Base-by-base conservation (phyloP, 2,329 filamentous ascomycete species). In the Colletotrichum salicis region DNA sequence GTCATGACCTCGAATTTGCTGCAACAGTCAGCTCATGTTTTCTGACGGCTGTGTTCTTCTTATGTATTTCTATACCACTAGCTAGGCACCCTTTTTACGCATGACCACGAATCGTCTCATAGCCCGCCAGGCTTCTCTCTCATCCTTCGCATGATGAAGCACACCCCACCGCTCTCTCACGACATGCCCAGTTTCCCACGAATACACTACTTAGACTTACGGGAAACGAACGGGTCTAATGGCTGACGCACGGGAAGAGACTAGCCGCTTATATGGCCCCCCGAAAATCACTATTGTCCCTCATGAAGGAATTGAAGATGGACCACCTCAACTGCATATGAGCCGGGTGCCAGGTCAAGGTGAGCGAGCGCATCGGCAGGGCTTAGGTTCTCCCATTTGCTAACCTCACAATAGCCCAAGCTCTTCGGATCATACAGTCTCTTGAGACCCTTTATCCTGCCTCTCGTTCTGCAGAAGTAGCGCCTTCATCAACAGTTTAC, bases 231-330 rank as follows among this genome's bases (percentile, higher is more conserved):
- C 51, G 11, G 64, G n/a, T 64, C 67, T 57, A 52, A 74, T 74
- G 73, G 71, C 72, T 67, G 68, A 65, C 33, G 60, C 31, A 71
- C 71, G 62, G 51, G 71, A 73, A 60, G 73, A 73, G 57, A 70
- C 33, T 11, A 61, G 57, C 71, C 73, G 73, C 52, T 58, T 74
- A 45, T 66, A 74, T 55, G 73, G 73, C 68, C 73, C 73, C 51
- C 71, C 73, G 13, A 63, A 55, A 62, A 71, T 74, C 37, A 74
- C 73, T 6, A 45, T 74, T 41, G 31, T 74, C 22, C 73, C 73
- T 58, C 61, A 65, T 52, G 63, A 72, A 45, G 71, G 62, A 35
- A 22, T 54, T 19, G 68, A 66, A 35, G 71, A 71, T 59, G 73
- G 67, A 57, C 71, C 65, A 22, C 73, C 73, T 27, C 56, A 52